These are phyloP conservation scores for Epichloe amarillans DNA, from an alignment of 2,329 filamentous ascomycete species.

Conservation along the genomic window DNA sequence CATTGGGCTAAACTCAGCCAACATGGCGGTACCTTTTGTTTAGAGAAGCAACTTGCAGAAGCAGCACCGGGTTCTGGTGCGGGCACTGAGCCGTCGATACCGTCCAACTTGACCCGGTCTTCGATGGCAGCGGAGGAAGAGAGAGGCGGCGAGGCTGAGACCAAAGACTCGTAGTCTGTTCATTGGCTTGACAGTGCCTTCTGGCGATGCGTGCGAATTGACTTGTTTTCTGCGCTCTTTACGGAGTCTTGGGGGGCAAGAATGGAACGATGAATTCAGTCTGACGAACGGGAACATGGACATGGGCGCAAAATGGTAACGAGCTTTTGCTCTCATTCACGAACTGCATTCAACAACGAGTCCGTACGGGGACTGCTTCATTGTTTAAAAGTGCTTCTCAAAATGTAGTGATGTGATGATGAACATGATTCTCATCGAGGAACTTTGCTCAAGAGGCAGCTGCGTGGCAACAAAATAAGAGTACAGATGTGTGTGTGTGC, in stretches of 20 bases:
- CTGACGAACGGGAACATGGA: background rate
- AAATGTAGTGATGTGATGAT: too few species aligned
- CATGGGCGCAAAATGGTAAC: background rate
- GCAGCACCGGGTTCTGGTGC: constrained; percentile 16
- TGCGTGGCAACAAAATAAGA: too few species aligned
- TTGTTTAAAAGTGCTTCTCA: too few species aligned
- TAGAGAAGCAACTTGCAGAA: constrained; percentile 41
- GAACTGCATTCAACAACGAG: too few species aligned
- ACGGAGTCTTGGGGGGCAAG: background rate
- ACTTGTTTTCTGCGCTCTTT: background rate
- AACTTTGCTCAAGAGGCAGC: too few species aligned
- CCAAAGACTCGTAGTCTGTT: constrained; percentile 8
- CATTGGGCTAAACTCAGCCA: background rate
- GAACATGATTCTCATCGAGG: too few species aligned
- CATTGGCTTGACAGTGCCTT: background rate
- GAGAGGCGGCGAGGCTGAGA: constrained; percentile 7
- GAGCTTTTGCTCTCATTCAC: background rate
- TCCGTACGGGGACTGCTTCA: too few species aligned
- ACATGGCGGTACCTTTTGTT: background rate
- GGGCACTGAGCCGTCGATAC: constrained; percentile 32
- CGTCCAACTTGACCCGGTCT: constrained; percentile 34
- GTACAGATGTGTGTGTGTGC: too few species aligned
- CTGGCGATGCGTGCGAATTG: background rate
- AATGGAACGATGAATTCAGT: background rate
- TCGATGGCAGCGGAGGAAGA: constrained; percentile 29